Evolutionary conservation across 306 rosid species (phyloP).

Genomic region (Acacia confusa): DNA sequence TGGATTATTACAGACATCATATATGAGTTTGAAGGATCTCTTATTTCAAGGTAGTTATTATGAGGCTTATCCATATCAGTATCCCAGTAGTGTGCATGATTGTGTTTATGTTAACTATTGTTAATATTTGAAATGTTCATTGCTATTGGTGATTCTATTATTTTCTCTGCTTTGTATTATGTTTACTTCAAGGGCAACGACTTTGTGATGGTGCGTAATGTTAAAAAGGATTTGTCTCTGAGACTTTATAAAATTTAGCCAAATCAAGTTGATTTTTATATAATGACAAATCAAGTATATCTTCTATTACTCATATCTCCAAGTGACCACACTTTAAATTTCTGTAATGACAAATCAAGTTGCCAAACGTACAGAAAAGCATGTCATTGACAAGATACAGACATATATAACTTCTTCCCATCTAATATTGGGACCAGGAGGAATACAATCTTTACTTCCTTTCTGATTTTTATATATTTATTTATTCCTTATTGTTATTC

Average conservation of each 20-base stretch:
- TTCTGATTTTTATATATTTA: conserved; percentile 17
- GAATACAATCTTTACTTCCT: conserved; percentile 2
- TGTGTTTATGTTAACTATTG: not conserved
- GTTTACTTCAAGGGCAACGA: conserved; percentile 7
- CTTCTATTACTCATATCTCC: not conserved
- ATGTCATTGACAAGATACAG: not conserved
- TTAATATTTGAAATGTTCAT: not conserved
- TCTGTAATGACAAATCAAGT: not conserved
- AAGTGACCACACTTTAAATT: not conserved
- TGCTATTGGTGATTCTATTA: conserved; percentile 24
- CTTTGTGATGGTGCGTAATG: conserved; percentile 18
- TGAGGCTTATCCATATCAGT: not conserved
- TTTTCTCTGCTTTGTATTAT: not conserved
- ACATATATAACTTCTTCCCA: not conserved
- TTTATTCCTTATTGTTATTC: conserved; percentile 7
- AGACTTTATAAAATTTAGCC: not conserved
- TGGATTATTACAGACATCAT: conserved; percentile 92
- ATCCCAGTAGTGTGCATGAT: not conserved
- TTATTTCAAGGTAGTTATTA: conserved; percentile 66
- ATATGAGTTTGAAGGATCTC: conserved; percentile 84
- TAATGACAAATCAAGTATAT: too few species aligned
- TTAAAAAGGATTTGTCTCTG: conserved; percentile 3
- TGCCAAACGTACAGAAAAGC: not conserved
- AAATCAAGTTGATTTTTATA: too few species aligned
- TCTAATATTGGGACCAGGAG: not conserved